Conservation (phyloP, 1,284 basidiomycete species). For the Tylopilus sp. region DNA sequence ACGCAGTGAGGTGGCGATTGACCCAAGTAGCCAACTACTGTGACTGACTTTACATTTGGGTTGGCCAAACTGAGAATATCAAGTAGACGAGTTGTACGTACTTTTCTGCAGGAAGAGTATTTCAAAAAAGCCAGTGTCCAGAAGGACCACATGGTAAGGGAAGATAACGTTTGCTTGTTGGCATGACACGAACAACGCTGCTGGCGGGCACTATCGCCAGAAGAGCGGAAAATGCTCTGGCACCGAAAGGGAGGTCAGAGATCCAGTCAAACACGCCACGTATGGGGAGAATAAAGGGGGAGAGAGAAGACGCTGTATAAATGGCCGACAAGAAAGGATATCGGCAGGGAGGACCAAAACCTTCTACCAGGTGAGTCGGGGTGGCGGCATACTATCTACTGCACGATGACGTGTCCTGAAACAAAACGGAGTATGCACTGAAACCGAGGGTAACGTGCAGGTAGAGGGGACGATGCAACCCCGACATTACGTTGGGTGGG, state of each 20-base stretch:
- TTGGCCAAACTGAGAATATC: neutral
- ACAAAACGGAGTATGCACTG: neutral
- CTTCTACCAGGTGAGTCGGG: neutral
- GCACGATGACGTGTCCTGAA: neutral
- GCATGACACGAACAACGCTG: constrained; percentile 8
- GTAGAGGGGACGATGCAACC: neutral
- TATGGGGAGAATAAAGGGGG: neutral
- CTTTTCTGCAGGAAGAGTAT: constrained; percentile 25
- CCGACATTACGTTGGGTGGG: neutral
- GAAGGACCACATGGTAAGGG: constrained; percentile 33
- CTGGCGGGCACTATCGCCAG: constrained; percentile 17
- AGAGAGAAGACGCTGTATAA: constrained; percentile 1
- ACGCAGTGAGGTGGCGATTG: constrained; percentile 34
- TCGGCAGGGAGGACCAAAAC: neutral
- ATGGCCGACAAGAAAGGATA: constrained; percentile 6
- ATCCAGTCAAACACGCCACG: constrained; percentile 9
- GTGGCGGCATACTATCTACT: neutral
- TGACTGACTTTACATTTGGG: constrained; percentile 22
- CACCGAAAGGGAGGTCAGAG: constrained; percentile 3
- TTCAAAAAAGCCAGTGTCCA: constrained; percentile 34
- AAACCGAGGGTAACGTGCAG: neutral
- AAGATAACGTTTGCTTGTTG: constrained; percentile 11
- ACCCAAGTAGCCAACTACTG: constrained; percentile 36
- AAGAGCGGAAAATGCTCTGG: constrained; percentile 21
- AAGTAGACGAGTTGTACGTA: constrained; percentile 8